A percentile compares a stretch with the other conserved stretches of the same genome.
Evolutionary conservation across 176 grass and related monocot genomes (phyloP).

Genomic region (Ampelocalamus luodianensis): DNA sequence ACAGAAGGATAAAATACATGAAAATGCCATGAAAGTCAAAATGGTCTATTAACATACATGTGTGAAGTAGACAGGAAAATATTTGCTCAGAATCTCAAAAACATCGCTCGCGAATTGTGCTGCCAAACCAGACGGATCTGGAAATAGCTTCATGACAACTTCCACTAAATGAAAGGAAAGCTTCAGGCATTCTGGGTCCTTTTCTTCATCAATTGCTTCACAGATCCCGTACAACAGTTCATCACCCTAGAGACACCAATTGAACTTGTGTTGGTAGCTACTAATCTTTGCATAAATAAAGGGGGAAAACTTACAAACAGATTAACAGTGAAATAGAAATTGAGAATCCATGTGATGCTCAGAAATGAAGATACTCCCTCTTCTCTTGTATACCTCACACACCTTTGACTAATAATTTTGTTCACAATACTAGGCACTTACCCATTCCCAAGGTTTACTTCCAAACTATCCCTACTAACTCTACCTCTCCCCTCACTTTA

Average conservation of each 20-base stretch:
- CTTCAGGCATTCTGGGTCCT: conserved; percentile 81
- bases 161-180: conserved; percentile 75
- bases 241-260: conserved; percentile 63
- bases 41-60: conserved; percentile 67
- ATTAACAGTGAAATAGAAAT: conserved; percentile 11
- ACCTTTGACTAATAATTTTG: neutral
- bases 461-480: neutral
- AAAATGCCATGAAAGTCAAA: conserved; percentile 32
- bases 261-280: conserved; percentile 39
- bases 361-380: conserved; percentile 14
- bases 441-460: conserved; percentile 2
- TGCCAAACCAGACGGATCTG: conserved; percentile 60
- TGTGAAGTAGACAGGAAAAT: conserved; percentile 96
- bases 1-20: conserved; percentile 19
- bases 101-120: conserved; percentile 62
- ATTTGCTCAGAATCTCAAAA: conserved; percentile 90
- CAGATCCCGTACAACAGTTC: conserved; percentile 70
- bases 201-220: conserved; percentile 90
- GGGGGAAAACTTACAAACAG: conserved; percentile 26
- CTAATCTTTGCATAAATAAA: conserved; percentile 23
- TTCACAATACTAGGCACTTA: neutral
- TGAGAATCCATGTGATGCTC: neutral
- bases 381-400: conserved; percentile 6
- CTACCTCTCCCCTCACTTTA: conserved; percentile 20
- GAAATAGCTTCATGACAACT: conserved; percentile 66